A percentile compares a stretch with the other conserved stretches of the same genome.
phyloP scores from a whole-genome alignment of 768 basidiomycete genomes.

The Suillus lakei region DNA sequence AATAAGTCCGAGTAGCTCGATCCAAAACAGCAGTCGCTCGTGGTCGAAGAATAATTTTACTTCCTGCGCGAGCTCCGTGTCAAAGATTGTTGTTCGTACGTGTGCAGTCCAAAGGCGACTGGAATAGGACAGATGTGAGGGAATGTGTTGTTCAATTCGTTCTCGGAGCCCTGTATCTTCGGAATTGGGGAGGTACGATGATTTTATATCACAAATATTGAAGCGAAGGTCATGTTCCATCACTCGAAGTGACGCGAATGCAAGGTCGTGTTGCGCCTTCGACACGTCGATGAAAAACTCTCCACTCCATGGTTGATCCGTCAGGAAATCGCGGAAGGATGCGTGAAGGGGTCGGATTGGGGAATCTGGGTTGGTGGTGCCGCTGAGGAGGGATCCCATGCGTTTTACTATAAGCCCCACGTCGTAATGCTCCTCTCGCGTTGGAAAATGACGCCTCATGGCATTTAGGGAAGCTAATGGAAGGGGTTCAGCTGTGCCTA shows the following conservation, averaged over 20 bases:
- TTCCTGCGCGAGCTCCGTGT: neutral
- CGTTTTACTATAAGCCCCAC: neutral
- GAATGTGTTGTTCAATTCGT: constrained; percentile 5
- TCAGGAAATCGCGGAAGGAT: constrained; percentile 35
- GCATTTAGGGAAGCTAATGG: constrained; percentile 3
- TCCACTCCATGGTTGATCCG: constrained; percentile 14
- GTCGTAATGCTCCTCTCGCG: neutral
- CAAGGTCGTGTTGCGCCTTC: constrained; percentile 22
- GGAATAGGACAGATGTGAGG: constrained; percentile 12
- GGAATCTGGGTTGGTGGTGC: neutral
- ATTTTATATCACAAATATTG: constrained; percentile 39
- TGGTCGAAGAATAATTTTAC: constrained; percentile 7
- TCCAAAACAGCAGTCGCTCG: constrained; percentile 15
- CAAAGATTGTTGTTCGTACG: constrained; percentile 1
- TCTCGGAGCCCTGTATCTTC: constrained; percentile 18
- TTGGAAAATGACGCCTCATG: neutral
- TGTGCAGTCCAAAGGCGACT: constrained; percentile 17
- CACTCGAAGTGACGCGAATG: constrained; percentile 24
- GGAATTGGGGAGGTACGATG: constrained; percentile 34
- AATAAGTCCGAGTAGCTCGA: constrained; percentile 4
- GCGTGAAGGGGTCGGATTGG: constrained; percentile 28
- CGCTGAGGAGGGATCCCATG: constrained; percentile 14
- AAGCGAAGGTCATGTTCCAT: constrained; percentile 38
- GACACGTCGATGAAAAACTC: constrained; percentile 19
- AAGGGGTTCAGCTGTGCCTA: constrained; percentile 5